These are phyloP conservation scores for Lipomyces kockii DNA, from an alignment of 805 yeast genomes.

Conservation along the genomic window DNA sequence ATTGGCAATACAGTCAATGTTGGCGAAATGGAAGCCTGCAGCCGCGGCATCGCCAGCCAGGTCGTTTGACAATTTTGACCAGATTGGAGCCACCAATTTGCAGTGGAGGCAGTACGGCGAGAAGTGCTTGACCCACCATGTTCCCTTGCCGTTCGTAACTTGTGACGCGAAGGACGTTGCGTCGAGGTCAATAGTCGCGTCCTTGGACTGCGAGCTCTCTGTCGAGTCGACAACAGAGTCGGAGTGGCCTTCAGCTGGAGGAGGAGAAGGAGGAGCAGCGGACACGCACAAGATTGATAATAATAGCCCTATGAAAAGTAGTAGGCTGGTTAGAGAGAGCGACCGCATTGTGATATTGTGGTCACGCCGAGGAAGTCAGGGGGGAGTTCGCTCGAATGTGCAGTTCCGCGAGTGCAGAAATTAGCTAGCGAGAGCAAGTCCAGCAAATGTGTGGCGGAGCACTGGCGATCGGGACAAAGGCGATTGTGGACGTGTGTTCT, in stretches of 20 bases:
- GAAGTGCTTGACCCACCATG: constrained; percentile 82
- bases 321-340: neutral
- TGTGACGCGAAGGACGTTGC: constrained; percentile 15
- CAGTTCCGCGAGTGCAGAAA: neutral
- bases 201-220: neutral
- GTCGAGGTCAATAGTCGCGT: constrained; percentile 30
- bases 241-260: neutral
- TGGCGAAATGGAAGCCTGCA: constrained; percentile 60
- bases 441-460: neutral
- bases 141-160: constrained; percentile 46
- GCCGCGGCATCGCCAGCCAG: constrained; percentile 54
- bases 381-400: neutral
- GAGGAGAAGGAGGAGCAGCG: neutral
- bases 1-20: constrained; percentile 82
- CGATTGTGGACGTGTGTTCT: neutral
- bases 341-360: constrained; percentile 2
- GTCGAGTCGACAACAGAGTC: constrained; percentile 13
- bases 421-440: neutral
- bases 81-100: constrained; percentile 73
- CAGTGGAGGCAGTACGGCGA: constrained; percentile 93
- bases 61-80: constrained; percentile 68
- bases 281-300: neutral
- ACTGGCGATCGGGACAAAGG: neutral
- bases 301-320: neutral
- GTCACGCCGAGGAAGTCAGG: constrained; percentile 3